Evolutionary conservation across 345 rosid species (phyloP).

Genomic region (Eutrema japonicum): DNA sequence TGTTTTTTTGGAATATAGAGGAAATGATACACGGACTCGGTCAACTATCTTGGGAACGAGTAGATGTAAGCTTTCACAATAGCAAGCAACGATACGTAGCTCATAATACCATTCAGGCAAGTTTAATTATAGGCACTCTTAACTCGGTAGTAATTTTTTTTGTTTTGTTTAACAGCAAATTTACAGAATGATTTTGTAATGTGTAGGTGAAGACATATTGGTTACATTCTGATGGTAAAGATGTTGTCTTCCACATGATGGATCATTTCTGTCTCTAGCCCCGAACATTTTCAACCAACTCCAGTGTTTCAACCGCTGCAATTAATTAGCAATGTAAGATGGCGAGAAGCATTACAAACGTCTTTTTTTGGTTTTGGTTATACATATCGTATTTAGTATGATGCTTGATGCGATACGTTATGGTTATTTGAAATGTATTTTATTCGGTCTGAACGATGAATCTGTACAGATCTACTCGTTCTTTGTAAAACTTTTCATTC

Average conservation of each 20-base stretch:
- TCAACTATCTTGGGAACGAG: slow-evolving; percentile 86
- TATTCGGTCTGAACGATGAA: slow-evolving; percentile 5
- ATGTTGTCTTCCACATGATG: slow-evolving; percentile 89
- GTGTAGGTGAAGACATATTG: slow-evolving; percentile 86
- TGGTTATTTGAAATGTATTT: slow-evolving; percentile 24
- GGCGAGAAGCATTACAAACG: slow-evolving; percentile 8
- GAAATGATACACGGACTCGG: slow-evolving; percentile 82
- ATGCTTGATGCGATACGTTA: slow-evolving; percentile 19
- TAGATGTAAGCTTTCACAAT: slow-evolving; percentile 88
- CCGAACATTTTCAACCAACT: background rate
- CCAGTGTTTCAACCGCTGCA: slow-evolving; percentile 4
- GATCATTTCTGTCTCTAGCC: slow-evolving; percentile 78
- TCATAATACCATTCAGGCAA: slow-evolving; percentile 90
- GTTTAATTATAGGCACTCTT: slow-evolving; percentile 33
- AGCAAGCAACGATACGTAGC: slow-evolving; percentile 80
- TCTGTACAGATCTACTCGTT: slow-evolving; percentile 30
- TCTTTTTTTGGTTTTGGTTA: background rate
- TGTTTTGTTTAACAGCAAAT: background rate
- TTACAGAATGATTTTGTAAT: slow-evolving; percentile 20
- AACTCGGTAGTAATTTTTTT: background rate
- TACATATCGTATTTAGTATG: background rate
- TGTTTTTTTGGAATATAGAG: slow-evolving; percentile 51
- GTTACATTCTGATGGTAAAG: slow-evolving; percentile 91
- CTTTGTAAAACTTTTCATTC: slow-evolving; percentile 10
- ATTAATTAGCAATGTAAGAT: slow-evolving; percentile 19